Evolutionary conservation across 208 protist genomes (phyloP).

Genomic region (Trypanosoma congolense): DNA sequence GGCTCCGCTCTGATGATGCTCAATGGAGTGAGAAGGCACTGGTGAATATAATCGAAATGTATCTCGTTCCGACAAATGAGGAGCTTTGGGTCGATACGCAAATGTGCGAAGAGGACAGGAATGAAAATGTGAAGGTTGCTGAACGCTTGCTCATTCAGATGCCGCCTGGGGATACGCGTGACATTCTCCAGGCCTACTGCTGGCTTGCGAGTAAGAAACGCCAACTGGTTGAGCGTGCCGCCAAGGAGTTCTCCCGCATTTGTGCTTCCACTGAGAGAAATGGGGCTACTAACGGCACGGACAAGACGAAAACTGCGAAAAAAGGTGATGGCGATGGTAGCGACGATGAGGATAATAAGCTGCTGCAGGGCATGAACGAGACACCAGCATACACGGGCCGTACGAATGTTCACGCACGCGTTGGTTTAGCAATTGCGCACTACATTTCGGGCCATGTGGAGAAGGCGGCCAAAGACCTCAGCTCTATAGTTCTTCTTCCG

Average conservation of each 20-base stretch:
- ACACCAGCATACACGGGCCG: slow-evolving; percentile 14
- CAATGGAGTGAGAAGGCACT: slow-evolving; percentile 80
- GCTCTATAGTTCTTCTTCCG: slow-evolving; percentile 51
- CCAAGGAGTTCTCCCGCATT: slow-evolving; percentile 59
- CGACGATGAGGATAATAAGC: slow-evolving; percentile 34
- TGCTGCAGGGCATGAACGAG: slow-evolving; percentile 31
- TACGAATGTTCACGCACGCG: slow-evolving; percentile 53
- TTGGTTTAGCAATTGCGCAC: slow-evolving; percentile 78
- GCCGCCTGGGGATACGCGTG: slow-evolving; percentile 43
- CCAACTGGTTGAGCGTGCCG: slow-evolving; percentile 58
- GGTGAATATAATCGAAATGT: slow-evolving; percentile 93
- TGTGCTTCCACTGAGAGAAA: slow-evolving; percentile 6
- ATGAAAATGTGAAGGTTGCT: slow-evolving; percentile 75
- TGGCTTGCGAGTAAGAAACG: slow-evolving; percentile 60
- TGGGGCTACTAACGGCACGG: not conserved
- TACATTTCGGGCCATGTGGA: slow-evolving; percentile 40
- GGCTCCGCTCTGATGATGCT: slow-evolving; percentile 70
- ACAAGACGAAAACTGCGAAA: slow-evolving; percentile 5
- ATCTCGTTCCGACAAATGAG: slow-evolving; percentile 84
- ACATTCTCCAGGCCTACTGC: slow-evolving; percentile 76
- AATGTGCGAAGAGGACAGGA: slow-evolving; percentile 32
- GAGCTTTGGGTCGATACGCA: slow-evolving; percentile 68
- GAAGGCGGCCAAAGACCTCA: slow-evolving; percentile 79
- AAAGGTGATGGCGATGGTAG: slow-evolving; percentile 33
- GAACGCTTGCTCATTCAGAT: slow-evolving; percentile 83